Base-by-base conservation (phyloP, 140 eudicot species). In the Stevia rebaudiana region DNA sequence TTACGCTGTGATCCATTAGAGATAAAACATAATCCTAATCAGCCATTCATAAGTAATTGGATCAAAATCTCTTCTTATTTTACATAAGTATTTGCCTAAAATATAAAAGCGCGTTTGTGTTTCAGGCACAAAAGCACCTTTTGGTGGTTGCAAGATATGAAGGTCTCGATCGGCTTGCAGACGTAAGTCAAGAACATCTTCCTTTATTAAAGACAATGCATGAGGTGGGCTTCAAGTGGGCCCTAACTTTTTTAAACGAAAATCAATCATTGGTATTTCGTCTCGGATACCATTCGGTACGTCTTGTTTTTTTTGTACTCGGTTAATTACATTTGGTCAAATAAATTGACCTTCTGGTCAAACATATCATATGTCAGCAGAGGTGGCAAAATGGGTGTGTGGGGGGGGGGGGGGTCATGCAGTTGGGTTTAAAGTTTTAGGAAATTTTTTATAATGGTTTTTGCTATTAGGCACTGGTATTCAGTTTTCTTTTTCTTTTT, bases 251-350 rank as follows among this genome's bases (percentile, higher is more conserved):
- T 19, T 33, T 81, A 11, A 61, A 51, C 25, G 95, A 85, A 65
- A 77, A 92, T 13, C 69, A 81, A 12, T 72, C 90, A 41, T 67
- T 88, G 77, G 53, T 69, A 8, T 92, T 92, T 75, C 98, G 98
- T 17, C 81, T 88, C 70, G 98, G 98, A 68, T 92, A 83, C 61
- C 98, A 92, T 77, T 88, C 97, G 64, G 98, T 92, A 80, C 11
- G 87, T 74, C 17, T 37, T 51, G 15, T 43, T 50, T 42, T 72
- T 33, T 19, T 28, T 71, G 63, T 63, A 22, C 30, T 17, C 49
- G 17, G 7, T 13, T 25, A 31, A 55, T 23, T 28, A 3, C 63
- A 8, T 57, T 31, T 16, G 5, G 11, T 48, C 42, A n/a, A 55
- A 55, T 30, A 30, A 15, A 3, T 50, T 9, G 11, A 15, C 40